phyloP scores from a whole-genome alignment of 495 filamentous ascomycete genomes.

The Hyphodiscus hymeniophilus region DNA sequence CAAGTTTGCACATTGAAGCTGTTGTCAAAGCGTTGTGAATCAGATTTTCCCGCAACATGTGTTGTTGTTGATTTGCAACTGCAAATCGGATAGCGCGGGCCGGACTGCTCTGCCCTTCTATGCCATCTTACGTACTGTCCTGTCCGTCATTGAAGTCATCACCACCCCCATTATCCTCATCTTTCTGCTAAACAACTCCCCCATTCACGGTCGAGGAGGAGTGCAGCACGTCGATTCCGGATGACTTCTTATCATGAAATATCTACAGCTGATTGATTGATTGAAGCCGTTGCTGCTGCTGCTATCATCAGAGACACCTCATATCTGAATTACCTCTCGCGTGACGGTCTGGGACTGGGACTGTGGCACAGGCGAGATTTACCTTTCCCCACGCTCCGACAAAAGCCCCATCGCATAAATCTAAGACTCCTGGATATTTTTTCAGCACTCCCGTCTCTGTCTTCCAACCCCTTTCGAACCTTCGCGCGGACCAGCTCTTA shows the following conservation, averaged over 20 bases:
- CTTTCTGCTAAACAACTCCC: neutral
- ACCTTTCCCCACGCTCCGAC: conserved; percentile 11
- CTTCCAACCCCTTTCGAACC: neutral
- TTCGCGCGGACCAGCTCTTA: neutral
- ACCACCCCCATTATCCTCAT: neutral
- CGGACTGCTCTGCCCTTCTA: no score
- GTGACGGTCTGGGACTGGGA: conserved; percentile 8
- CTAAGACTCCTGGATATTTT: conserved; percentile 9
- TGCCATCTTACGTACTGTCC: no score
- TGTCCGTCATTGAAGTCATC: no score
- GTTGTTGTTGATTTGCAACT: no score
- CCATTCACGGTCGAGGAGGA: neutral
- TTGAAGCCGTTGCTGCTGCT: neutral
- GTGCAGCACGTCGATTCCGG: conserved; percentile 5
- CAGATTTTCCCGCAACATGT: no score
- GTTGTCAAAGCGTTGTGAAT: no score
- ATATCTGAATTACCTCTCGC: conserved; percentile 13
- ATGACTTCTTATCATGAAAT: conserved; percentile 17
- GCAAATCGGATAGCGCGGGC: no score
- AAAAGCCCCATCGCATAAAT: conserved; percentile 4
- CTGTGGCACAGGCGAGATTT: conserved; percentile 3
- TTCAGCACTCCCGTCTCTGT: neutral
- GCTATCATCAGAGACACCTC: neutral
- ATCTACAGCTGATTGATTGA: conserved; percentile 6
- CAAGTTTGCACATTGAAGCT: no score